Conservation (phyloP, 2,329 filamentous ascomycete genomes). For the Alternaria angustiovoidea region DNA sequence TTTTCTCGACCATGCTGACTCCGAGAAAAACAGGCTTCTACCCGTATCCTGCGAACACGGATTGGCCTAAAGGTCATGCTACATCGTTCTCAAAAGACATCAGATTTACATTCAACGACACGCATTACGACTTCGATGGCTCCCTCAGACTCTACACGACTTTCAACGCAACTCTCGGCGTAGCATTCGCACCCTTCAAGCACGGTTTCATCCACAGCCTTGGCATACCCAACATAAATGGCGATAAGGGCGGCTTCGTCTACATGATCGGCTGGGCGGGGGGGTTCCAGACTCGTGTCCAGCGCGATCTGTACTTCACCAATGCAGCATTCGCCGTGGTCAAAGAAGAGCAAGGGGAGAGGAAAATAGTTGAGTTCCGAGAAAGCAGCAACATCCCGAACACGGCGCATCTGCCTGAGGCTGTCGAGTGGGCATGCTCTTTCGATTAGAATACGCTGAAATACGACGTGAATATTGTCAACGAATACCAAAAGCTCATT, state of each 20-base stretch:
- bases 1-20: neutral
- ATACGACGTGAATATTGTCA: neutral
- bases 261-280: conserved; percentile 47
- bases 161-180: conserved; percentile 39
- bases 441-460: conserved; percentile 17
- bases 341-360: conserved; percentile 30
- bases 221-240: conserved; percentile 39
- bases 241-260: conserved; percentile 44
- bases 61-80: conserved; percentile 38
- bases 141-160: conserved; percentile 36
- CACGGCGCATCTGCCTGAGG: conserved; percentile 30
- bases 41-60: conserved; percentile 41
- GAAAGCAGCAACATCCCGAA: conserved; percentile 46
- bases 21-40: conserved; percentile 34
- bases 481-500: neutral
- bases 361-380: conserved; percentile 44
- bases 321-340: conserved; percentile 44
- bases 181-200: conserved; percentile 38
- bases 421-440: conserved; percentile 34
- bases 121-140: conserved; percentile 42
- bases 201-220: conserved; percentile 41
- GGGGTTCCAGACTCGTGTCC: conserved; percentile 29
- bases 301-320: conserved; percentile 39
- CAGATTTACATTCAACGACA: conserved; percentile 45
- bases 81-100: conserved; percentile 36